Conservation (phyloP, 306 rosid species). For the Phaseolus lunatus region DNA sequence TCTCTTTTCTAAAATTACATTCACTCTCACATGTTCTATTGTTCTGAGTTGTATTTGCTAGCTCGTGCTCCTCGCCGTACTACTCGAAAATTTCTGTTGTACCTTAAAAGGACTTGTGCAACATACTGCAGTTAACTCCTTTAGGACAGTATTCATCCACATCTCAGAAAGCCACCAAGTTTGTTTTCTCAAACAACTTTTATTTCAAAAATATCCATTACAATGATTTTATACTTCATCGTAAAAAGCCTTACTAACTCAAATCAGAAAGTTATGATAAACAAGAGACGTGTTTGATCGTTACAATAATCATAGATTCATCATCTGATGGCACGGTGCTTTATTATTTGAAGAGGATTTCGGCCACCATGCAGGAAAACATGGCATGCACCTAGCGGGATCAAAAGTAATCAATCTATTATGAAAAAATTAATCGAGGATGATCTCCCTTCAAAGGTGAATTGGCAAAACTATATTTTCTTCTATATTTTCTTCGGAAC, state of each 20-base stretch:
- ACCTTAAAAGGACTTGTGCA: too few relatives aligned
- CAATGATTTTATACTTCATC: neutral
- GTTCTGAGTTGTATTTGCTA: too few relatives aligned
- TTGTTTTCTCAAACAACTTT: too few relatives aligned
- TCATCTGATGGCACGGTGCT: conserved; percentile 7
- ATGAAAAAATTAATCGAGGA: conserved; percentile 5
- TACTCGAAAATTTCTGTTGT: too few relatives aligned
- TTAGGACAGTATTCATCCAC: too few relatives aligned
- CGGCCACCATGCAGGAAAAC: conserved; percentile 29
- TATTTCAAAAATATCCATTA: neutral
- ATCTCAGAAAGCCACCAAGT: too few relatives aligned
- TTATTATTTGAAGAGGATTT: conserved; percentile 9
- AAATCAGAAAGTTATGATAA: neutral
- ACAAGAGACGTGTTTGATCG: neutral
- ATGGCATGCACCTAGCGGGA: conserved; percentile 27
- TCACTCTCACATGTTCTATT: too few relatives aligned
- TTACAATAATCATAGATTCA: neutral
- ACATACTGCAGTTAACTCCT: too few relatives aligned
- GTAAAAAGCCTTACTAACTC: neutral
- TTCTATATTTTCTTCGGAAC: conserved; percentile 43
- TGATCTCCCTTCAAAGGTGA: conserved; percentile 36
- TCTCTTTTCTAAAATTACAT: too few relatives aligned
- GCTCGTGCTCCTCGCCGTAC: too few relatives aligned
- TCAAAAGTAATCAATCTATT: conserved; percentile 4
- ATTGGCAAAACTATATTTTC: conserved; percentile 32